A percentile compares a stretch with the other conserved stretches of the same genome.
Conservation (phyloP, 2,329 filamentous ascomycete genomes). For the Coniochaeta hoffmannii region DNA sequence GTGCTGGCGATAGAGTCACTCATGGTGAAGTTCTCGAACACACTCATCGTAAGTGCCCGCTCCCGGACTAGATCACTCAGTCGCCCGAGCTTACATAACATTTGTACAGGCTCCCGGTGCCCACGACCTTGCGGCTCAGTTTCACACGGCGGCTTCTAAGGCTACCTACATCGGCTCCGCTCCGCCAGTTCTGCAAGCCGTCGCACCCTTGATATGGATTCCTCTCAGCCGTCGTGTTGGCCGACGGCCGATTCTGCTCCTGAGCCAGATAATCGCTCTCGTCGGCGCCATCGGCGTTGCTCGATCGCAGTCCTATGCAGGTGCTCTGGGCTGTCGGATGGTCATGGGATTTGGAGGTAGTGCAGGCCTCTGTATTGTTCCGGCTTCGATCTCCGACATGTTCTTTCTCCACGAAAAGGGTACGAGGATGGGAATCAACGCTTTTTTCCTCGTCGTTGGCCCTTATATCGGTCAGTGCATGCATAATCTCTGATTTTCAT, state of each 20-base stretch:
- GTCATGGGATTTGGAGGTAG: conserved; percentile 11
- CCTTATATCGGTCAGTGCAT: conserved; percentile 7
- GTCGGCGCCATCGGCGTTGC: conserved; percentile 9
- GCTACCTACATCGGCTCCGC: conserved; percentile 12
- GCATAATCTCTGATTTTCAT: neutral
- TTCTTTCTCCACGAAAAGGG: conserved; percentile 13
- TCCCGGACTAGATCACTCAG: neutral
- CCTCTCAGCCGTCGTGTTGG: conserved; percentile 12
- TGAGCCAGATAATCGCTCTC: conserved; percentile 8
- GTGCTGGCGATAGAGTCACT: conserved; percentile 12
- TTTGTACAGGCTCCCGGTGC: conserved; percentile 9
- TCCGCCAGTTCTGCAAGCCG: conserved; percentile 8
- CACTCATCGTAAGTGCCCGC: conserved; percentile 6
- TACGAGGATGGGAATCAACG: conserved; percentile 10
- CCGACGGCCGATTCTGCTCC: conserved; percentile 12
- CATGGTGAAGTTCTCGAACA: conserved; percentile 11
- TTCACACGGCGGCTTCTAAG: conserved; percentile 5
- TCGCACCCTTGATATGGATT: conserved; percentile 12
- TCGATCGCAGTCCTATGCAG: conserved; percentile 5
- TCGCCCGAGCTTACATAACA: neutral
- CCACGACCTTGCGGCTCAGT: conserved; percentile 6
- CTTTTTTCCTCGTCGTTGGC: conserved; percentile 8
- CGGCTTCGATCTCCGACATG: conserved; percentile 12
- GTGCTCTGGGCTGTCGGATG: conserved; percentile 9
- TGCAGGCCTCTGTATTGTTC: conserved; percentile 9